Base-by-base conservation (phyloP, 768 basidiomycete genomes). In the Hydnomerulius pinastri region DNA sequence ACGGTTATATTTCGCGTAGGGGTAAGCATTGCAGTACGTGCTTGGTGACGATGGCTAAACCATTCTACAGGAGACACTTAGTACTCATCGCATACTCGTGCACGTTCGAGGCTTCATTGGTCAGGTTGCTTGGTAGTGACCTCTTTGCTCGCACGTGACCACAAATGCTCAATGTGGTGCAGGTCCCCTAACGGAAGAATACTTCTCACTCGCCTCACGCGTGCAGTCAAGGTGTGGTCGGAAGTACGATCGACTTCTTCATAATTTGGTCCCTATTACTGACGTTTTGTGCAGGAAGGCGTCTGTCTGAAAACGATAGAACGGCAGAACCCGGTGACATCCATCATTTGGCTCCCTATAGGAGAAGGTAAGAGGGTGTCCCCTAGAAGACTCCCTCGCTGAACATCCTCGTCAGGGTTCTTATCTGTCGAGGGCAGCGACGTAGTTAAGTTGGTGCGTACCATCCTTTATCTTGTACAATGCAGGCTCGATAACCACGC, bases 81-180 rank as follows among this genome's bases (percentile, higher is more conserved):
- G 69, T 10, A 65, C 67, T n/a, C 76, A 79, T 54, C 73, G 79
- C 44, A 71, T 75, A 29, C 69, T 80, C 2, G 78, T 77, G 11
- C 80, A 80, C 49, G 76, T 77, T 23, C 70, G 71, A 39, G 79
- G 77, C 25, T 82, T 81, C 61, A 73, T 80, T 52, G 74, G 74
- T 29, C 79, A 81, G 58, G 79, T 81, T 17, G 79, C 78, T 4
- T 81, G 79, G 77, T 77, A 62, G 35, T 17, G 46, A 4, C 30
- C 17, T 30, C 45, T 36, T 33, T 42, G 33, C 47, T 1, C 17
- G 29, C 40, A 29, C 27, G n/a, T 37, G 47, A 13, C 35, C 24
- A 24, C 28, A n/a, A 6, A 39, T 41, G 3, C 56, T 54, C 15
- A 60, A 20, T 28, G 27, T 18, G 47, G 50, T 25, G 48, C 40